A percentile compares a stretch with the other conserved stretches of the same genome.
These are phyloP conservation scores for Lentinula sp. DNA, from an alignment of 768 basidiomycete genomes.

Conservation along the genomic window DNA sequence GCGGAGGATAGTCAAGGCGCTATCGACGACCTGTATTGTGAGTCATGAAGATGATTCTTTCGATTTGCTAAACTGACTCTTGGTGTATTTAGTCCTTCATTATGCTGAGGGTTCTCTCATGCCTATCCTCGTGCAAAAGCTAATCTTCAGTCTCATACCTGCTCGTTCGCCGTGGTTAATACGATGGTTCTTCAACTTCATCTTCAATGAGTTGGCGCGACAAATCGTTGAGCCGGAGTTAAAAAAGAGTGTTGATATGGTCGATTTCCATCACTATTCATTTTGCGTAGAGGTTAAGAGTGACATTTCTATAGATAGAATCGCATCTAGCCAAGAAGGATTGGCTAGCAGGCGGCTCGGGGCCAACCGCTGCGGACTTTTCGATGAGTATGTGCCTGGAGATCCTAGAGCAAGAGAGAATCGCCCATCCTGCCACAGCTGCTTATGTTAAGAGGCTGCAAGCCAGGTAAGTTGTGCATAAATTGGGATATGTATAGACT, in stretches of 20 bases:
- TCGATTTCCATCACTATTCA: background rate
- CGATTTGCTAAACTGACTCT: background rate
- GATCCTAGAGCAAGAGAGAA: background rate
- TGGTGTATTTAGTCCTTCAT: slow-evolving; percentile 24
- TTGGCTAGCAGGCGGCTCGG: slow-evolving; percentile 1
- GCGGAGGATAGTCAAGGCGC: slow-evolving; percentile 18
- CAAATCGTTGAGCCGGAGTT: background rate
- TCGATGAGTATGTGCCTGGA: slow-evolving; percentile 1
- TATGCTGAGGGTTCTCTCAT: slow-evolving; percentile 38
- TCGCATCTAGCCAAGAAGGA: slow-evolving; percentile 1
- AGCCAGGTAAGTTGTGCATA: background rate
- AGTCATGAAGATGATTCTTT: background rate
- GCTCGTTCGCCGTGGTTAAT: slow-evolving; percentile 1
- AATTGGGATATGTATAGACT: background rate
- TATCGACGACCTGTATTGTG: slow-evolving; percentile 30
- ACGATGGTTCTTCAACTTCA: background rate
- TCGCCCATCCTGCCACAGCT: background rate
- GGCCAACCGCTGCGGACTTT: slow-evolving; percentile 4
- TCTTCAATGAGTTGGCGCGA: background rate
- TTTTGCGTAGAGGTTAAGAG: background rate
- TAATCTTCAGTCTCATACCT: background rate
- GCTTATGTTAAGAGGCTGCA: slow-evolving; percentile 5
- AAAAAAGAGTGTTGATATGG: slow-evolving; percentile 2
- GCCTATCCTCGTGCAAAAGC: slow-evolving; percentile 24
- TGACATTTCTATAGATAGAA: background rate